A percentile compares a stretch with the other conserved stretches of the same genome.
Evolutionary conservation across 805 yeast genomes (phyloP).

Genomic region (Myxozyma kluyveri): DNA sequence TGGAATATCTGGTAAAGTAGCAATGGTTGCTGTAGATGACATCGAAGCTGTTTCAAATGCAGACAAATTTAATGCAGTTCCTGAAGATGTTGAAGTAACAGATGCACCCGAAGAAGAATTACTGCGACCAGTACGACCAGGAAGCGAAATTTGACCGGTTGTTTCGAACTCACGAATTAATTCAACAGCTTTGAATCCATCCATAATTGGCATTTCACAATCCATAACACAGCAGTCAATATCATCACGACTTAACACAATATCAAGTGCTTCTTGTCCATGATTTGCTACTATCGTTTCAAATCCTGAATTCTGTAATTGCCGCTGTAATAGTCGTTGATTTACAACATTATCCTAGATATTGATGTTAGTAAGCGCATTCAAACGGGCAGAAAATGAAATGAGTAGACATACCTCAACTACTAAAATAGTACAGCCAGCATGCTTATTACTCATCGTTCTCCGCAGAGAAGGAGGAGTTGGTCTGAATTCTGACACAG

Average conservation of each 20-base stretch:
- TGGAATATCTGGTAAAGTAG: background rate
- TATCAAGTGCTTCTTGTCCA: conserved; percentile 82
- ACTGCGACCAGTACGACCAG: background rate
- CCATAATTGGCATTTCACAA: conserved; percentile 32
- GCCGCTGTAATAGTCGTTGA: conserved; percentile 87
- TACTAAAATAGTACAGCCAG: conserved; percentile 56
- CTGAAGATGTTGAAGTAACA: background rate
- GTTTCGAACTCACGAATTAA: conserved; percentile 27
- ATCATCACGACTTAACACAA: conserved; percentile 13
- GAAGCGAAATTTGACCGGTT: background rate
- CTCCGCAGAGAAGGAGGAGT: too few relatives aligned
- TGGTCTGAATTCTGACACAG: too few relatives aligned
- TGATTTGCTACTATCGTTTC: conserved; percentile 77
- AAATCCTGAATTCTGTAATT: conserved; percentile 82
- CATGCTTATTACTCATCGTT: conserved; percentile 1
- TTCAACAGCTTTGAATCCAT: conserved; percentile 34
- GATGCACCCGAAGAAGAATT: background rate
- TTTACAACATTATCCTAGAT: conserved; percentile 82
- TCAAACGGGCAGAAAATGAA: background rate
- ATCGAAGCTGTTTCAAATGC: background rate
- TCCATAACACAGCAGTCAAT: conserved; percentile 30
- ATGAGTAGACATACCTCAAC: conserved; percentile 52
- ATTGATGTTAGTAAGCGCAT: background rate
- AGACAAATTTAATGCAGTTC: background rate
- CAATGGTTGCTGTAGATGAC: background rate